These are phyloP conservation scores for Leishmania aethiopica DNA, from an alignment of 208 protist species.

Conservation along the genomic window DNA sequence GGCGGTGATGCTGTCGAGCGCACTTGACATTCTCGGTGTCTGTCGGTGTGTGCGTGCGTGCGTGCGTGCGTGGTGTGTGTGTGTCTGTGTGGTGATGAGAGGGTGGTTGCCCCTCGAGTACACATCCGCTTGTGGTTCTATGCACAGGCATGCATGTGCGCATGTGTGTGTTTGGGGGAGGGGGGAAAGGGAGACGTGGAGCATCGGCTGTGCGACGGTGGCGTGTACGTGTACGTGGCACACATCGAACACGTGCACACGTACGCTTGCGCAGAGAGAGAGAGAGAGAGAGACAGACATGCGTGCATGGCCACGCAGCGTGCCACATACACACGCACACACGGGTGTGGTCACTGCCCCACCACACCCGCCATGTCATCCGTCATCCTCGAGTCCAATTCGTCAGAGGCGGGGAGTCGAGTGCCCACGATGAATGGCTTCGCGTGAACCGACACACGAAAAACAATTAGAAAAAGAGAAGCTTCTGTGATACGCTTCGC, in stretches of 20 bases:
- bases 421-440: not conserved
- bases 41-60: not conserved
- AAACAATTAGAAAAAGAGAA: not conserved
- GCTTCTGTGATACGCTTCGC: not conserved
- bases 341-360: not conserved
- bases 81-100: not conserved
- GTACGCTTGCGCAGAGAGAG: not conserved
- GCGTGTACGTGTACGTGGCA: not conserved
- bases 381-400: not conserved
- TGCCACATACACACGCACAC: not conserved
- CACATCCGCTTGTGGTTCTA: not conserved
- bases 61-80: not conserved
- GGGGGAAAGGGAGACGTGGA: not conserved
- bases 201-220: not conserved
- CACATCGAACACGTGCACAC: not conserved
- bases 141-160: not conserved
- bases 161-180: not conserved
- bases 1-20: slow-evolving; percentile 91
- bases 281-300: not conserved
- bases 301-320: not conserved
- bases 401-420: not conserved
- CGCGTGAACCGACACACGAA: not conserved
- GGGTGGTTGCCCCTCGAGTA: not conserved
- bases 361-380: not conserved
- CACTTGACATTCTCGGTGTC: slow-evolving; percentile 53